Base-by-base conservation (phyloP, 495 filamentous ascomycete genomes). In the Barbatosphaeria neglecta region DNA sequence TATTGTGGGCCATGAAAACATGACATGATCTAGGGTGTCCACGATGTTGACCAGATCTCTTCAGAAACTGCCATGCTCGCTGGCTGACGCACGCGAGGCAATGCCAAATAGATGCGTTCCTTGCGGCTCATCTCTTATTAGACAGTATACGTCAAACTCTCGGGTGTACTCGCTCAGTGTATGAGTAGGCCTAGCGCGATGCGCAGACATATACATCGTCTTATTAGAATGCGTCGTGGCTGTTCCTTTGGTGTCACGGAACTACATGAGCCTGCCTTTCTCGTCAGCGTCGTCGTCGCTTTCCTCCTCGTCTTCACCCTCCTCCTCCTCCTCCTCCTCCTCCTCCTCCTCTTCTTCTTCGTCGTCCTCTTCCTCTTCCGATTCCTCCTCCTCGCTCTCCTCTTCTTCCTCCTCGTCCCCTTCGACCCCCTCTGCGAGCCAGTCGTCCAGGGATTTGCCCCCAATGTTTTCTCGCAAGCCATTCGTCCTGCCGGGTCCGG, bases 391-490 rank as follows among this genome's bases (percentile, higher is more conserved):
- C 4, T 56, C 54, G 0, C 45, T 47, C 0, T 48, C 56, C 0
- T 44, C 49, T 11, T 47, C 50, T 1, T 38, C 52, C 5, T 52
- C 55, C 19, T 58, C 60, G 2, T 57, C 61, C 5, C 52, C 64
- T 0, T 73, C 74, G 23, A 79, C 76, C 31, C 80, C 78, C 45
- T 87, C 86, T 19, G 74, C 83, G 46, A 96, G 69, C 87, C 92
- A 97, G 60, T 95, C 84, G 68, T 95, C 84, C 53, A 96, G 67
- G 17, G 77, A 83, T 76, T 90, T 95, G 6, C 64, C 69, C 9
- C 69, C 80, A 43, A 72, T 66, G 31, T 54, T 47, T 19, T 56
- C 57, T 27, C 56, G 62, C 20, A 58, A 43, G 8, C 61, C 58
- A 41, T 66, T 68, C 44, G 66, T 59, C 40, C 66, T 63, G 22